Base-by-base conservation (phyloP, 1,139 yeast genomes). In the Lodderomyces pseudojiufengensis region DNA sequence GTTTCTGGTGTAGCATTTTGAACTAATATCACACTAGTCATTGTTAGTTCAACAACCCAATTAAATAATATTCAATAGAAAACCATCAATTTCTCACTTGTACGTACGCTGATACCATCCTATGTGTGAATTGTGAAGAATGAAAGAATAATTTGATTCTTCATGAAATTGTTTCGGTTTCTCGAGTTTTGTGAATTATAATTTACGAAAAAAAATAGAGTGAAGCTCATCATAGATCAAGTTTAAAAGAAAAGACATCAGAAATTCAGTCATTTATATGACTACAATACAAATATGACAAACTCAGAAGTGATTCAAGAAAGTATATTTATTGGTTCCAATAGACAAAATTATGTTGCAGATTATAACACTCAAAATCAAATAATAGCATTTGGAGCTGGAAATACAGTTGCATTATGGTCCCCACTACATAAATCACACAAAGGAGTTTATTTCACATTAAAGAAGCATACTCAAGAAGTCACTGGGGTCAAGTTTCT, bases 301-400 rank as follows among this genome's bases (percentile, higher is more conserved):
- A 21, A 12, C 15, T 18, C 27, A 15, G 36, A 28, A 13, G 27
- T 38, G 18, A 12, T 28, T 3, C 66, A 64, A 38, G 84, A 80
- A 40, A 84, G 84, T 29, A 65, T 82, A 7, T 80, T 86, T 47
- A 68, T 80, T 11, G 97, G 96, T 6, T 94, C 90, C 23, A 87
- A 87, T 54, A 75, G 77, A 45, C 90, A 84, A 49, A 72, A 84
- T 9, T 77, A 74, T 47, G 80, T 77, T 4, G 75, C 85, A 8
- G 94, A 81, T 50, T 76, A 72, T 51, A 66, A 70, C 44, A 43
- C 55, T 0, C 40, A 43, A 1, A 51, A 51, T 10, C 57, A 65
- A 14, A 41, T 73, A 4, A 69, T 84, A 8, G 95, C 95, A 0
- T 87, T 66, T 58, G 96, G 95, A 9, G 92, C 95, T 0, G 79